These are phyloP conservation scores for Xylaria longipes DNA, from an alignment of 495 filamentous ascomycete genomes.

Conservation along the genomic window DNA sequence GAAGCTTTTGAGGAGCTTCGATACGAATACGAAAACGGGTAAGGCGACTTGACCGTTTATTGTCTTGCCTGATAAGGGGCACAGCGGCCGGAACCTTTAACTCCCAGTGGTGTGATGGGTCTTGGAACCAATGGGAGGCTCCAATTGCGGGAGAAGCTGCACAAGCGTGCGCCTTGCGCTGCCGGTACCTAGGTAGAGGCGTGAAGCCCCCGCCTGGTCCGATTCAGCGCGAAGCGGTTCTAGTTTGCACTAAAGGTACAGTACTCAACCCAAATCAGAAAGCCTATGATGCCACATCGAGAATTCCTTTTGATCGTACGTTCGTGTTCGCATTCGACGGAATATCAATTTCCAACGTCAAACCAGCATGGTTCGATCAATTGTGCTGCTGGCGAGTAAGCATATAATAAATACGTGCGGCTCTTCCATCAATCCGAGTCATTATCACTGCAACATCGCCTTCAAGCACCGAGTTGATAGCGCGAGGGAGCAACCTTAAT, in stretches of 20 bases:
- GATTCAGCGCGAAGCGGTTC: background rate
- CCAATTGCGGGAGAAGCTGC: background rate
- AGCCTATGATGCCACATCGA: slow-evolving; percentile 3
- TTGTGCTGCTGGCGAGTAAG: background rate
- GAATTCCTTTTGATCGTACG: slow-evolving; percentile 16
- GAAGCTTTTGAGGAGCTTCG: background rate
- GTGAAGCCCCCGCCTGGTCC: slow-evolving; percentile 1
- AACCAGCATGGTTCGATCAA: slow-evolving; percentile 1
- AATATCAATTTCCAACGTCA: background rate
- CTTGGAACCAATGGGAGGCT: slow-evolving; percentile 15
- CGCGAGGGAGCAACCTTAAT: slow-evolving; percentile 24
- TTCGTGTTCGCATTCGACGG: slow-evolving; percentile 22
- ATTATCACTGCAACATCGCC: background rate
- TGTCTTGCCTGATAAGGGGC: slow-evolving; percentile 10
- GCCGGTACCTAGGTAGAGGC: background rate
- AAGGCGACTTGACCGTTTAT: slow-evolving; percentile 20
- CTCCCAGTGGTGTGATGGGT: slow-evolving; percentile 24
- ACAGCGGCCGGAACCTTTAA: background rate
- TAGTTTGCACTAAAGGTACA: background rate
- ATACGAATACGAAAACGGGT: slow-evolving; percentile 31
- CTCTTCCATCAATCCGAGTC: background rate
- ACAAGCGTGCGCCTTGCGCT: background rate
- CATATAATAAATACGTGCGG: background rate
- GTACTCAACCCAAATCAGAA: background rate
- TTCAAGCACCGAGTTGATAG: background rate